Evolutionary conservation across 371 early-diverging fungal species (phyloP).

Genomic region (Lichtheimia hyalospora): DNA sequence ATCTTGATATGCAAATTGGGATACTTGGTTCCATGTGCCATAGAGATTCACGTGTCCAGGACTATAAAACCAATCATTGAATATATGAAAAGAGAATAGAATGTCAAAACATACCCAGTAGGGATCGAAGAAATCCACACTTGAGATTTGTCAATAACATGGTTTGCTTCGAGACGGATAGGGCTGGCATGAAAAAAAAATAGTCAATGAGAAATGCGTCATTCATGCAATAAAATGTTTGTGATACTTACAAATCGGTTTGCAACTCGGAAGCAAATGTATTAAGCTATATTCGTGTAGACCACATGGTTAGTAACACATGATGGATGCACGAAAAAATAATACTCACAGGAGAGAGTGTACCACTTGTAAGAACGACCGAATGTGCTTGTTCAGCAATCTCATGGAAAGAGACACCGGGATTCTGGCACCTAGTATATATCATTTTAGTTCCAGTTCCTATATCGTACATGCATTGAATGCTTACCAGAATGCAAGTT

Average conservation of each 20-base stretch:
- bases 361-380: constrained; percentile 85
- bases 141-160: constrained; percentile 59
- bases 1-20: constrained; percentile 61
- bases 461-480: background rate
- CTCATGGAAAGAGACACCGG: constrained; percentile 62
- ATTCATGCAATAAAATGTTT: background rate
- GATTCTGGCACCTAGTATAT: constrained; percentile 59
- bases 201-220: background rate
- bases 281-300: constrained; percentile 31
- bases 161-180: constrained; percentile 52
- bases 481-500: constrained; percentile 36
- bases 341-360: constrained; percentile 71
- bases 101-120: constrained; percentile 23
- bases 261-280: constrained; percentile 74
- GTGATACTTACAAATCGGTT: constrained; percentile 41
- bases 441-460: background rate
- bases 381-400: constrained; percentile 52
- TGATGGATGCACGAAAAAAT: too few relatives aligned
- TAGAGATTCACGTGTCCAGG: constrained; percentile 39
- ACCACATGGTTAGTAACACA: too few relatives aligned
- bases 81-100: too few relatives aligned
- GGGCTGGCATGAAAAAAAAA: constrained; percentile 11
- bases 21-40: constrained; percentile 54
- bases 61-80: constrained; percentile 11
- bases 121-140: constrained; percentile 52